Conservation (phyloP, 1,284 basidiomycete species). For the Quambalaria eucalypti region DNA sequence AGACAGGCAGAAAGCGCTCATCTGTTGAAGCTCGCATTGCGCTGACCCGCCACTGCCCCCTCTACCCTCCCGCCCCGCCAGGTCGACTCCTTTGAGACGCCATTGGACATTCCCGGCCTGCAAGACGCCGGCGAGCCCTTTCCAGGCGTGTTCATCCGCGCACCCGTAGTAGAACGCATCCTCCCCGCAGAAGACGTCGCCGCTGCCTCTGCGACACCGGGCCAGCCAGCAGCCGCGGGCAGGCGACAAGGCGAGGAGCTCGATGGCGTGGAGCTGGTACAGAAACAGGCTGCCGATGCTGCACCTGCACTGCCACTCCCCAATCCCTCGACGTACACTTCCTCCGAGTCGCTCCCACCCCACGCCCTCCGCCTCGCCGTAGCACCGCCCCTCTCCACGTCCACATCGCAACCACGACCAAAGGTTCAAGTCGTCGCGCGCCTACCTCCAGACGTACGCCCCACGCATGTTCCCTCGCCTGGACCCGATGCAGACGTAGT, state of each 20-base stretch:
- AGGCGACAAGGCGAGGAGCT: slow-evolving; percentile 6
- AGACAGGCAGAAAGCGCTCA: background rate
- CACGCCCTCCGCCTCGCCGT: slow-evolving; percentile 17
- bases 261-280: background rate
- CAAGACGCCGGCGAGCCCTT: slow-evolving; percentile 60
- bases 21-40: background rate
- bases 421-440: slow-evolving; percentile 60
- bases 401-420: slow-evolving; percentile 44
- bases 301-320: background rate
- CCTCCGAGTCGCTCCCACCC: slow-evolving; percentile 2
- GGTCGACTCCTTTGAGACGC: slow-evolving; percentile 82
- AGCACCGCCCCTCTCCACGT: slow-evolving; percentile 19
- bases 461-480: slow-evolving; percentile 53
- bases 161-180: slow-evolving; percentile 57
- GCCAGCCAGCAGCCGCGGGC: background rate
- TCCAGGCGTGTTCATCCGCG: slow-evolving; percentile 86
- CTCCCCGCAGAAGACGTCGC: slow-evolving; percentile 12
- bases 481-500: slow-evolving; percentile 59
- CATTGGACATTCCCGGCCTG: slow-evolving; percentile 61
- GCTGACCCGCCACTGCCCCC: too few relatives aligned
- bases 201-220: background rate
- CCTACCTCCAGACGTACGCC: slow-evolving; percentile 54
- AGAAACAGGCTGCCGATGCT: slow-evolving; percentile 1
- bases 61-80: slow-evolving; percentile 41
- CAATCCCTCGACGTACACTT: background rate